Evolutionary conservation across 352 stramenopile genomes (phyloP), one percentile per base, ranked within the genome.

Genomic region (Phytophthora sansomeana): DNA sequence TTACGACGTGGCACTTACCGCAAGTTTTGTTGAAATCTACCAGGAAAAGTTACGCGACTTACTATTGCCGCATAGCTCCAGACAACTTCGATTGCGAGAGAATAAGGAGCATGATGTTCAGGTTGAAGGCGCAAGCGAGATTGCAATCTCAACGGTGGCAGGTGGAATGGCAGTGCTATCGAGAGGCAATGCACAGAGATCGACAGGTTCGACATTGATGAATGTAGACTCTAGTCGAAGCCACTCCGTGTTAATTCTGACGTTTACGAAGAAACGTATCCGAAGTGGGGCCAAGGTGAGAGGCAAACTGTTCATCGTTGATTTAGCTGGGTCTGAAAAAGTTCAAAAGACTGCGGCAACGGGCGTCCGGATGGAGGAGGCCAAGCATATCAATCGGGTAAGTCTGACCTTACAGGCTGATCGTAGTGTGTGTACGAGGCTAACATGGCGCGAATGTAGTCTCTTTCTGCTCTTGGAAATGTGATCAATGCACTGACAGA

Each of bases 301-400:
- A 46, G 39, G 65, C 19, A 46, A 73, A 74, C 26, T 93, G 43
- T 86, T 74, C 28, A 69, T 93, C 26, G 83, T 92, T 5, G 83
- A 93, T 50, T 67, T 93, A 30, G 85, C 85, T n/a, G 83, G 85
- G 4, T 92, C 83, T 0, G 85, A 93, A 56, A 84, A 87, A 30
- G 56, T 73, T 14, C 72, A 78, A 36, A 93, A 90, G 65, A 89
- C 72, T 0, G 57, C 53, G 6, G 78, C 74, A 8, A 83, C 56
- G n/a, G 85, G 79, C 19, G 67, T 74, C 26, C 67, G 81, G 8
- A 75, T 93, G 32, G 79, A 92, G 13, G 83, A 93, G 67, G 81
- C 81, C 48, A 92, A 92, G 60, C 52, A 89, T 61, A 93, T 93
- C 60, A 93, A 92, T 51, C 72, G 74, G 26, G 84, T 89, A 65